These are phyloP conservation scores for Teratosphaeria pseudoeucalypti DNA, from an alignment of 2,329 filamentous ascomycete genomes.

Conservation along the genomic window DNA sequence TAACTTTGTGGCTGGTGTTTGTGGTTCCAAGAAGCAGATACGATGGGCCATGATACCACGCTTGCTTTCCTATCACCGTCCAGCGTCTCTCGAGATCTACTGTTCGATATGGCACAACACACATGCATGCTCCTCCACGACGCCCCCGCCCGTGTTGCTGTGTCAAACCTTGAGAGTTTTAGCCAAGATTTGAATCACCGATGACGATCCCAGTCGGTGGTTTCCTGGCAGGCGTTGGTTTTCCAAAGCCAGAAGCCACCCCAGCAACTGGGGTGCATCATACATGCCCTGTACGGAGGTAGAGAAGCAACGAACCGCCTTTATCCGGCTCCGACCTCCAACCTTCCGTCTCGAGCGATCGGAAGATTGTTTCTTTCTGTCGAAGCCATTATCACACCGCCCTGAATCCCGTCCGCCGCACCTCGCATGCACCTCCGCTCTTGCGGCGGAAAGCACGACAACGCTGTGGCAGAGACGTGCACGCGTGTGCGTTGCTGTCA, in stretches of 20 bases:
- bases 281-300: too few relatives aligned
- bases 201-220: background rate
- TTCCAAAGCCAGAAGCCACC: background rate
- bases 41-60: background rate
- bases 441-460: background rate
- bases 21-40: background rate
- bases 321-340: background rate
- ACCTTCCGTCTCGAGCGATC: background rate
- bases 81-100: background rate
- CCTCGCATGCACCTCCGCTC: background rate
- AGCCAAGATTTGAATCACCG: background rate
- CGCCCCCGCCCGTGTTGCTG: background rate
- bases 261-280: background rate
- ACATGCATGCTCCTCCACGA: background rate
- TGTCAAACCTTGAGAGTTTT: background rate
- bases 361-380: background rate
- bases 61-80: background rate
- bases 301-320: background rate
- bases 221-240: background rate
- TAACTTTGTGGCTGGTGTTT: background rate
- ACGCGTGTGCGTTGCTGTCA: background rate
- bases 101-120: background rate
- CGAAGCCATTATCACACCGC: background rate
- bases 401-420: background rate
- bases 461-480: background rate